phyloP scores from a whole-genome alignment of 768 basidiomycete species.

The Dioszegia aurantiaca region DNA sequence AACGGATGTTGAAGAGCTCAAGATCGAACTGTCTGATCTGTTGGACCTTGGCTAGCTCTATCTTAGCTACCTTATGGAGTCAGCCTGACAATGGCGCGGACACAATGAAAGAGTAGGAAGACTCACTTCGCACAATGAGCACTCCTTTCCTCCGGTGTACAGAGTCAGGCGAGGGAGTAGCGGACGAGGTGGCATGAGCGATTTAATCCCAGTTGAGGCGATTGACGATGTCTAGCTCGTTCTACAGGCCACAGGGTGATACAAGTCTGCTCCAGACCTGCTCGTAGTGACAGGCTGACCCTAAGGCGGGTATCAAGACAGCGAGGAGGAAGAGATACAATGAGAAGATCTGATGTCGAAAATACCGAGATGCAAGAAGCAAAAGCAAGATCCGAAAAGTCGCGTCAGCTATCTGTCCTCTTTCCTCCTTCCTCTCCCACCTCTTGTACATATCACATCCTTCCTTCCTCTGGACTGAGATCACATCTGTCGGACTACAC shows the following conservation, averaged over 20 bases:
- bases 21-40: slow-evolving; percentile 44
- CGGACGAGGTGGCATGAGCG: slow-evolving; percentile 34
- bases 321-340: no score
- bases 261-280: no score
- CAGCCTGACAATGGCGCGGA: neutral
- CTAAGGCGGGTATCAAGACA: no score
- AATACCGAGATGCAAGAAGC: no score
- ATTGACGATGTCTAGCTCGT: neutral
- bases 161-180: slow-evolving; percentile 45
- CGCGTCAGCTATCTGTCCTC: slow-evolving; percentile 6
- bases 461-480: neutral
- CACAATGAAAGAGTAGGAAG: neutral
- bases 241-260: no score
- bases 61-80: slow-evolving; percentile 38
- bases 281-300: no score
- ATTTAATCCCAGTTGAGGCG: neutral
- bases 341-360: no score
- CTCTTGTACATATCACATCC: slow-evolving; percentile 6
- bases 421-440: slow-evolving; percentile 3
- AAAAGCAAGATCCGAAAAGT: neutral
- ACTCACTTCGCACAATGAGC: slow-evolving; percentile 51
- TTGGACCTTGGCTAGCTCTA: slow-evolving; percentile 39
- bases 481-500: no score
- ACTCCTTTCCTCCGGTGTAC: slow-evolving; percentile 51
- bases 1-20: slow-evolving; percentile 44